phyloP scores from a whole-genome alignment of 2,329 filamentous ascomycete species.

The Capronia americana region DNA sequence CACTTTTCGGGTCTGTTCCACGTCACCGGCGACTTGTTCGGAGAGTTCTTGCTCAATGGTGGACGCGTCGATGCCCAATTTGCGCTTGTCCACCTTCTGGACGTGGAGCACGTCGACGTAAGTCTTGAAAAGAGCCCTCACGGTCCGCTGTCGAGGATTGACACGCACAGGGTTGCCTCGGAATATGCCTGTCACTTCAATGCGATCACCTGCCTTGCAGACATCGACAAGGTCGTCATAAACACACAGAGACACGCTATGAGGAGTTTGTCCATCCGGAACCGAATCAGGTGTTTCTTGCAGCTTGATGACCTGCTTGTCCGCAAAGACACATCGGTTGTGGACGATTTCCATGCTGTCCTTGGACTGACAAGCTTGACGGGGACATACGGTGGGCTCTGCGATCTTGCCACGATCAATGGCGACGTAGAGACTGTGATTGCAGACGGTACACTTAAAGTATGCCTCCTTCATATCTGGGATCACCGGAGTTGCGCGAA shows the following conservation, averaged over 20 bases:
- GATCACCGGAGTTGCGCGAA: slow-evolving; percentile 92
- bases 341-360: slow-evolving; percentile 99
- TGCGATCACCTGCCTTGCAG: slow-evolving; percentile 95
- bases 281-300: slow-evolving; percentile 97
- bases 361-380: slow-evolving; percentile 77
- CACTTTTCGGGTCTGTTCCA: slow-evolving; percentile 84
- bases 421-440: slow-evolving; percentile 86
- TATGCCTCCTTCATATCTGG: slow-evolving; percentile 99
- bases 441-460: slow-evolving; percentile 93
- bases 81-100: slow-evolving; percentile 94
- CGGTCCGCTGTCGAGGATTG: slow-evolving; percentile 87
- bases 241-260: slow-evolving; percentile 93
- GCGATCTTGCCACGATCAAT: slow-evolving; percentile 96
- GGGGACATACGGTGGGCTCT: slow-evolving; percentile 88
- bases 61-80: slow-evolving; percentile 87
- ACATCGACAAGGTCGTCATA: slow-evolving; percentile 98
- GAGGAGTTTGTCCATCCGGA: slow-evolving; percentile 93
- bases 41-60: slow-evolving; percentile 85
- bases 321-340: slow-evolving; percentile 91
- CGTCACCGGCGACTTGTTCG: slow-evolving; percentile 71
- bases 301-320: slow-evolving; percentile 98
- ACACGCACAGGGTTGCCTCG: slow-evolving; percentile 91
- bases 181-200: slow-evolving; percentile 97
- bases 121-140: slow-evolving; percentile 97
- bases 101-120: slow-evolving; percentile 95